phyloP scores from a whole-genome alignment of 345 rosid species.

The Rhizophora mangle region DNA sequence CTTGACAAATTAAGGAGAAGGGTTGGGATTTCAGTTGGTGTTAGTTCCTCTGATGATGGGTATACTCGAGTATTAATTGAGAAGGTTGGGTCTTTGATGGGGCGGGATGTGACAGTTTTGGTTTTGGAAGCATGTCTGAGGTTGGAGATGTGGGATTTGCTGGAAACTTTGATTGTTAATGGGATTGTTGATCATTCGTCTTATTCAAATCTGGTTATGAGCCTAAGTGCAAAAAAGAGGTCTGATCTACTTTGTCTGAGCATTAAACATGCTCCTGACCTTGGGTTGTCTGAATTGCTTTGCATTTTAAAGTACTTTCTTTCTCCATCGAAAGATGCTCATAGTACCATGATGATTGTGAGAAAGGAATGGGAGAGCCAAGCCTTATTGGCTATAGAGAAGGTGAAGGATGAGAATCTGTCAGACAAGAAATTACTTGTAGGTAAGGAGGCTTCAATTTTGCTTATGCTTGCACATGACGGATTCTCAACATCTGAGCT shows the following conservation, averaged over 20 bases:
- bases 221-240: conserved; percentile 51
- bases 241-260: conserved; percentile 66
- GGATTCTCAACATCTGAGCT: conserved; percentile 66
- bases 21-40: conserved; percentile 30
- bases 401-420: conserved; percentile 34
- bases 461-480: conserved; percentile 84
- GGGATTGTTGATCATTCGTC: conserved; percentile 47
- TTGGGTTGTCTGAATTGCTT: conserved; percentile 57
- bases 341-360: conserved; percentile 47
- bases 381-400: conserved; percentile 54
- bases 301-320: conserved; percentile 72
- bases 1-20: conserved; percentile 50
- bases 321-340: conserved; percentile 62
- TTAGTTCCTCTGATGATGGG: conserved; percentile 22
- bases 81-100: conserved; percentile 49
- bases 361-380: conserved; percentile 73
- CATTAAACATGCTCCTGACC: conserved; percentile 59
- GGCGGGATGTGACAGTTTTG: conserved; percentile 53
- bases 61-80: conserved; percentile 41
- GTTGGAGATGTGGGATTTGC: conserved; percentile 70
- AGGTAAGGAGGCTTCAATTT: conserved; percentile 68
- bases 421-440: conserved; percentile 31
- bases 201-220: conserved; percentile 46
- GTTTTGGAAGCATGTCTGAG: conserved; percentile 63
- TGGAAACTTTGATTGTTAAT: conserved; percentile 48